Conservation (phyloP, 2,329 filamentous ascomycete species). For the Hymenoscyphus repandus region DNA sequence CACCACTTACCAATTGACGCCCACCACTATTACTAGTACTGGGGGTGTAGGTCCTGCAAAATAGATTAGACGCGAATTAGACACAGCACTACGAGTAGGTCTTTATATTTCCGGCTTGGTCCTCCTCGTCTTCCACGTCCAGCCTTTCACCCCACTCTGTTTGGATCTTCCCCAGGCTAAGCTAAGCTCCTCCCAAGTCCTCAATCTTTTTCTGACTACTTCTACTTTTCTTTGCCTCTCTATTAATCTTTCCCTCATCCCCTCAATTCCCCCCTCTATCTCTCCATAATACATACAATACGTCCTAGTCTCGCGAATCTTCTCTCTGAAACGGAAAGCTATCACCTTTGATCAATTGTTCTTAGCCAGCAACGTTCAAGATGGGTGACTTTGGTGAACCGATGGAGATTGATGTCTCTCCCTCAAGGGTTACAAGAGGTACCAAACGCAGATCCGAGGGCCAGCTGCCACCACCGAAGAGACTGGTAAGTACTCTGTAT, state of each 20-base stretch:
- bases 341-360: too few relatives aligned
- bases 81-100: background rate
- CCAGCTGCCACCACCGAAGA: slow-evolving; percentile 17
- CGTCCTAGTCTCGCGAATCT: background rate
- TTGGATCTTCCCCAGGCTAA: slow-evolving; percentile 2
- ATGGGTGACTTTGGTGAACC: slow-evolving; percentile 21
- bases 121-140: background rate
- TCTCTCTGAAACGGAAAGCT: too few relatives aligned
- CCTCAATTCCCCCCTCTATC: too few relatives aligned
- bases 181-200: background rate
- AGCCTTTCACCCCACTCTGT: background rate
- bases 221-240: slow-evolving; percentile 10
- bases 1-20: too few relatives aligned
- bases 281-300: background rate
- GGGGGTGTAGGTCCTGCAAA: too few relatives aligned
- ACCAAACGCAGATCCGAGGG: slow-evolving; percentile 27
- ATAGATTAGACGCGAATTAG: too few relatives aligned
- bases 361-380: too few relatives aligned
- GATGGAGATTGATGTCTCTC: slow-evolving; percentile 23
- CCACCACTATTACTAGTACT: too few relatives aligned
- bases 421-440: slow-evolving; percentile 13
- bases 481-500: slow-evolving; percentile 10
- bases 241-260: slow-evolving; percentile 1
- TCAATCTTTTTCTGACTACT: background rate
- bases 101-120: background rate